Conservation (phyloP, 345 rosid species). For the Syzygium oleosum region DNA sequence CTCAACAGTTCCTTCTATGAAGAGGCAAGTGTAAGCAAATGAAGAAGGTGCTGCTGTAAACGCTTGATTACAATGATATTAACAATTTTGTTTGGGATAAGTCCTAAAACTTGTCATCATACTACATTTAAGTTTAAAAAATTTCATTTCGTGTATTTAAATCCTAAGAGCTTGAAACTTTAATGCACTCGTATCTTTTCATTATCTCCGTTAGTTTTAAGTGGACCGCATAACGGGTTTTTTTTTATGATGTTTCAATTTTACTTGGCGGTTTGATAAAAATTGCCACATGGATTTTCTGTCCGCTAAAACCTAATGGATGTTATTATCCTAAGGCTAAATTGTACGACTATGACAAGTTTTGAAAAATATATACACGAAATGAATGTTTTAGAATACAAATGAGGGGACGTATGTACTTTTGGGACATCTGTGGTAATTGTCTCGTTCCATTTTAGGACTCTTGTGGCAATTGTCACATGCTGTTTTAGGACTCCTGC, state of each 20-base stretch:
- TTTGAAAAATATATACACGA: neutral
- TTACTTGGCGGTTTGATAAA: neutral
- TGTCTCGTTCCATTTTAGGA: neutral
- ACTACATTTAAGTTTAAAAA: neutral
- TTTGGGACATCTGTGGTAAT: no score
- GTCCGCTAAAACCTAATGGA: neutral
- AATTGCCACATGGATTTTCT: neutral
- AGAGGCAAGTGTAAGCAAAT: neutral
- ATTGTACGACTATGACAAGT: neutral
- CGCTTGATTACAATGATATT: neutral
- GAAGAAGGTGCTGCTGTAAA: neutral
- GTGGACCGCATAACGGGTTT: neutral
- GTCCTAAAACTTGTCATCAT: neutral
- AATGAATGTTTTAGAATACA: neutral
- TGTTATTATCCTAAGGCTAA: no score
- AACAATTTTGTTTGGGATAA: neutral
- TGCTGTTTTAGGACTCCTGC: neutral
- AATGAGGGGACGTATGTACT: neutral
- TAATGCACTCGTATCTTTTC: neutral
- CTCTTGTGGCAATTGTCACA: neutral
- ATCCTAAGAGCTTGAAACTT: neutral
- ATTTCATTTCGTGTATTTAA: neutral
- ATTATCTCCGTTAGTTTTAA: neutral
- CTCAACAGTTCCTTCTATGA: neutral
- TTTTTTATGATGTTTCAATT: neutral